Evolutionary conservation across 352 stramenopile species (phyloP).

Genomic region (Phytophthora boehmeriae): DNA sequence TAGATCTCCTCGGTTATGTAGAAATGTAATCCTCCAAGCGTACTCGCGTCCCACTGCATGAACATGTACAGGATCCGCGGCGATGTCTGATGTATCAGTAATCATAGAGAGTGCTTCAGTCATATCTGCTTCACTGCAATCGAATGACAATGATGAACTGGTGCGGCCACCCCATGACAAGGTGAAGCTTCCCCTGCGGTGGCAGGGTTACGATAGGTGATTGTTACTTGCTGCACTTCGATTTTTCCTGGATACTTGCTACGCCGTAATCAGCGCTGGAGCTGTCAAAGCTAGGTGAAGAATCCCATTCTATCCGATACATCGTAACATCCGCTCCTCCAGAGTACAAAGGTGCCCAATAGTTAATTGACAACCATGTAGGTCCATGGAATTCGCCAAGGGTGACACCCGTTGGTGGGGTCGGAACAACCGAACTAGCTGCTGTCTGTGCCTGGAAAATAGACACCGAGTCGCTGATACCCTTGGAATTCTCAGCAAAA

Average conservation of each 20-base stretch:
- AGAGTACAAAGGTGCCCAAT: conserved; percentile 82
- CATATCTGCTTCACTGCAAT: conserved; percentile 76
- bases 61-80: conserved; percentile 81
- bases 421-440: conserved; percentile 69
- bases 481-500: conserved; percentile 64
- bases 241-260: conserved; percentile 84
- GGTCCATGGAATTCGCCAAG: conserved; percentile 81
- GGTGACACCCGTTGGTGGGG: conserved; percentile 69
- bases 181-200: conserved; percentile 89
- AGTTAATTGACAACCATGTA: conserved; percentile 83
- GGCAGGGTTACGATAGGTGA: conserved; percentile 65
- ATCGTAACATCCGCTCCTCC: conserved; percentile 90
- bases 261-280: conserved; percentile 83
- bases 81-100: conserved; percentile 77
- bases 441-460: conserved; percentile 47
- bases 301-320: conserved; percentile 94
- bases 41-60: conserved; percentile 85
- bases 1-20: conserved; percentile 88
- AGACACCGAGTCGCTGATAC: conserved; percentile 48
- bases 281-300: conserved; percentile 79
- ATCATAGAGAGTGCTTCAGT: conserved; percentile 79
- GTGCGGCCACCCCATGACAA: conserved; percentile 90
- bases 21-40: conserved; percentile 93
- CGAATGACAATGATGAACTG: conserved; percentile 65
- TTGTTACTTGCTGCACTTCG: conserved; percentile 92